Percentiles rank a stretch among this genome's conserved stretches.
phyloP scores from a whole-genome alignment of 2,329 filamentous ascomycete genomes.

The Talaromyces amestolkiae region DNA sequence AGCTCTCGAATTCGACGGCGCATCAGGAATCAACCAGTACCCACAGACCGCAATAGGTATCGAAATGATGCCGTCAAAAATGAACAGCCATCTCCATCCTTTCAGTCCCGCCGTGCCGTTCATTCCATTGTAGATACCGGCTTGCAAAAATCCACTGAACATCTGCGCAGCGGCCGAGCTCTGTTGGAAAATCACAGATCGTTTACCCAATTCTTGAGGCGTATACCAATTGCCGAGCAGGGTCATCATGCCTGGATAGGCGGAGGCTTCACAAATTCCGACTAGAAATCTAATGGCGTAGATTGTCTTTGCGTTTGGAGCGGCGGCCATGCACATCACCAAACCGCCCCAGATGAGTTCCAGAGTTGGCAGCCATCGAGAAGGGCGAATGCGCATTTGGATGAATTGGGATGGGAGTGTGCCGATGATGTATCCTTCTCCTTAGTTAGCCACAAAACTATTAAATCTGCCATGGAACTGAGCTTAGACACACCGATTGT shows the following conservation, averaged over 20 bases:
- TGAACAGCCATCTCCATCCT: slow-evolving; percentile 62
- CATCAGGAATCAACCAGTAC: slow-evolving; percentile 43
- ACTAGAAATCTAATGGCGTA: slow-evolving; percentile 20
- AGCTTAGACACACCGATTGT: background rate
- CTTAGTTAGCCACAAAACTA: background rate
- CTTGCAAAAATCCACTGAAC: slow-evolving; percentile 26
- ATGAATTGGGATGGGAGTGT: background rate
- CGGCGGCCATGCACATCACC: slow-evolving; percentile 19
- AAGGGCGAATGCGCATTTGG: background rate
- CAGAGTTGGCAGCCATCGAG: slow-evolving; percentile 11
- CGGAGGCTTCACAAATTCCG: slow-evolving; percentile 16
- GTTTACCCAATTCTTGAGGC: slow-evolving; percentile 16
- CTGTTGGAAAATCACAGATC: slow-evolving; percentile 20
- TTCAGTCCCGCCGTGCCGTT: slow-evolving; percentile 54
- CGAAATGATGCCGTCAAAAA: slow-evolving; percentile 54
- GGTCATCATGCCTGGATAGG: slow-evolving; percentile 19
- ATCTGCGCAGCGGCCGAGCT: slow-evolving; percentile 17
- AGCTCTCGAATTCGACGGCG: slow-evolving; percentile 40
- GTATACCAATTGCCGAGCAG: slow-evolving; percentile 18
- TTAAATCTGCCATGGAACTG: background rate
- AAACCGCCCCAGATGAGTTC: slow-evolving; percentile 18
- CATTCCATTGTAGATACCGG: slow-evolving; percentile 60
- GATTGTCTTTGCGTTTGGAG: slow-evolving; percentile 15
- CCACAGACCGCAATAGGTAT: slow-evolving; percentile 43
- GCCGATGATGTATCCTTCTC: background rate